Conservation (phyloP, 2,329 filamentous ascomycete genomes). For the Pyrenophora tritici-repentis region DNA sequence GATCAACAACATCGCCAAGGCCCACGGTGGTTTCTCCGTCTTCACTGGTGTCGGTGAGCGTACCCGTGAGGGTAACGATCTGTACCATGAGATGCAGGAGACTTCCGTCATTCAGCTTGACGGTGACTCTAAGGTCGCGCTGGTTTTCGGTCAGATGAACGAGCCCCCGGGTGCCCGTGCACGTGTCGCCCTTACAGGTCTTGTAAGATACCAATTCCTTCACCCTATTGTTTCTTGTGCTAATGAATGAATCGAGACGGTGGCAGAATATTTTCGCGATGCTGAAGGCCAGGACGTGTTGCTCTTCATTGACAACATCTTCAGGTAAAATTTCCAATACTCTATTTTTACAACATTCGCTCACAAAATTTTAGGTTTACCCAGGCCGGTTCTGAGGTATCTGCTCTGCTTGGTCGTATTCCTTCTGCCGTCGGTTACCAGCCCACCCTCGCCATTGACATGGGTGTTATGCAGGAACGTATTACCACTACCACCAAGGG, state of each 20-base stretch:
- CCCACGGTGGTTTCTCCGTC: slow-evolving; percentile 99
- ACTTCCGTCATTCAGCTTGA: slow-evolving; percentile 99
- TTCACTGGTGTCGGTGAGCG: slow-evolving; percentile 99
- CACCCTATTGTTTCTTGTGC: no score
- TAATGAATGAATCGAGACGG: slow-evolving; percentile 49
- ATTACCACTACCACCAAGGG: slow-evolving; percentile 99
- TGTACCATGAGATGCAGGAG: slow-evolving; percentile 99
- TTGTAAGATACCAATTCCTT: slow-evolving; percentile 11
- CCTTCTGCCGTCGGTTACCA: slow-evolving; percentile 99
- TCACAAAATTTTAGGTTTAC: no score
- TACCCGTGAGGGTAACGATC: slow-evolving; percentile 99
- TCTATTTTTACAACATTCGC: no score
- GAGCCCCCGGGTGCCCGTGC: slow-evolving; percentile 99
- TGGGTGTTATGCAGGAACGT: slow-evolving; percentile 82
- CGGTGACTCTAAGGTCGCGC: slow-evolving; percentile 97
- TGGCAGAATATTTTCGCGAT: slow-evolving; percentile 84
- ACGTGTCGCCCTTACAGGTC: slow-evolving; percentile 96
- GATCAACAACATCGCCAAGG: slow-evolving; percentile 99
- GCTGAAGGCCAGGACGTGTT: slow-evolving; percentile 91
- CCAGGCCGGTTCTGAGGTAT: slow-evolving; percentile 96
- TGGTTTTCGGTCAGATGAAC: slow-evolving; percentile 99
- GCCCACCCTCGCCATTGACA: slow-evolving; percentile 43
- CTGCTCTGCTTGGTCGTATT: slow-evolving; percentile 98
- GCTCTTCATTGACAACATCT: slow-evolving; percentile 99
- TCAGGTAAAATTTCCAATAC: no score